Base-by-base conservation (phyloP, 352 stramenopile species). In the Phytophthora meadii region DNA sequence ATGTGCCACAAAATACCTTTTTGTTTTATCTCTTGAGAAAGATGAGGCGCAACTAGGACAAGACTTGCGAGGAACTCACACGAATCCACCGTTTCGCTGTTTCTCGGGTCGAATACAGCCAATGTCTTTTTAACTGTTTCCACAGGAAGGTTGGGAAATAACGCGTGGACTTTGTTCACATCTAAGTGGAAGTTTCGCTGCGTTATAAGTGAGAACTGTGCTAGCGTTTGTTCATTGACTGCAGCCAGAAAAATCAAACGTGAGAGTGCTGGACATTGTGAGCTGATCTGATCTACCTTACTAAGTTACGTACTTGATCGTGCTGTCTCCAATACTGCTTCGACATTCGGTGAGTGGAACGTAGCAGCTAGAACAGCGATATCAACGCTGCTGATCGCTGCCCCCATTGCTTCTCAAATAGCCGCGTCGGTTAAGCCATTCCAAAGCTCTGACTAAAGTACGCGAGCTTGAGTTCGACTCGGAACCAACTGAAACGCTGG, bases 401-500 rank as follows among this genome's bases (percentile, higher is more conserved):
- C 37, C 0, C 61, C 66, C 66, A 74, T 74, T 19, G 30, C 39
- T 10, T 6, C n/a, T 34, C 22, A 22, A 56, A 60, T 45, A 10
- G 45, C 22, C 32, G 44, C 39, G 47, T 54, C 17, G 12, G 53
- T 53, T 47, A 39, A 42, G 25, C 5, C 41, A 57, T 69, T 55
- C 49, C 24, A 30, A 40, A 41, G 25, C 30, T 36, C 15, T 8
- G 36, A 11, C 56, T 71, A 78, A 15, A 77, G 25, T 37, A 45
- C 42, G 40, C 74, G 66, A 25, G 65, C 66, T 46, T 88, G 74
- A 49, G 79, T 71, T 52, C 74, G 71, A 52, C 79, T 87, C 15
- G 81, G 71, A 37, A 84, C 63, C 27, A 92, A 68, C 65, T 89
- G 83, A 61, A 92, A 88, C 34, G 78, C 72, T 45, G 79, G 81